These are phyloP conservation scores for Pyrenopolyporus hunteri DNA, from an alignment of 495 filamentous ascomycete species.

Conservation along the genomic window DNA sequence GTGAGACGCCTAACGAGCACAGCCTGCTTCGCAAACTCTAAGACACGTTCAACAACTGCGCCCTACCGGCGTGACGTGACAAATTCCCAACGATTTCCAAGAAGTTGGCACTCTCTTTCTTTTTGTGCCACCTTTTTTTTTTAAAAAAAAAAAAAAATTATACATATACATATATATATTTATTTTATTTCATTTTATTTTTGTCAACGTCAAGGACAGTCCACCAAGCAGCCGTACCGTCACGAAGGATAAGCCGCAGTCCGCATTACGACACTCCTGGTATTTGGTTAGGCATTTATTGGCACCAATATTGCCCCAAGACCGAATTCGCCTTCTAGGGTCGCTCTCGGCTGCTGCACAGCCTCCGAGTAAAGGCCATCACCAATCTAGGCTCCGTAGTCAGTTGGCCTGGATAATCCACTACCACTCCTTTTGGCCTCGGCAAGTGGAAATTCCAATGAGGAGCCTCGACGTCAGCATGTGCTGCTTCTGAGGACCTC, in stretches of 20 bases:
- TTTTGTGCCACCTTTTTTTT: slow-evolving; percentile 3
- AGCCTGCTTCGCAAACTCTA: slow-evolving; percentile 13
- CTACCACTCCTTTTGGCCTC: not conserved
- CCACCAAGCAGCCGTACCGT: not conserved
- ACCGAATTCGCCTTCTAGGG: slow-evolving; percentile 1
- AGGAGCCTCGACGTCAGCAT: slow-evolving; percentile 23
- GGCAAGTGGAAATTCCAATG: slow-evolving; percentile 13
- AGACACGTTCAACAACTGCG: slow-evolving; percentile 20
- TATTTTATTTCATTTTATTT: too few relatives aligned
- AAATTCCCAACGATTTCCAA: slow-evolving; percentile 2
- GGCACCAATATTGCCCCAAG: slow-evolving; percentile 4
- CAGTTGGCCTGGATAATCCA: not conserved
- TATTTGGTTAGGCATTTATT: slow-evolving; percentile 6
- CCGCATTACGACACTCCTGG: slow-evolving; percentile 9
- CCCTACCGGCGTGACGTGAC: slow-evolving; percentile 7
- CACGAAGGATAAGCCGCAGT: not conserved
- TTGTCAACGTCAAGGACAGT: too few relatives aligned
- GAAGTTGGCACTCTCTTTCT: not conserved
- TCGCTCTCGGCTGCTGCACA: slow-evolving; percentile 18
- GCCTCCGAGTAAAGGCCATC: slow-evolving; percentile 13
- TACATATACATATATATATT: too few relatives aligned
- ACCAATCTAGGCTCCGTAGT: slow-evolving; percentile 13
- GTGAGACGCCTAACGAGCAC: slow-evolving; percentile 15
- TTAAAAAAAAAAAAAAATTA: too few relatives aligned
- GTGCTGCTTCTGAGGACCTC: slow-evolving; percentile 6